Evolutionary conservation across 371 early-diverging fungal genomes (phyloP).

Genomic region (Lichtheimia hyalospora): DNA sequence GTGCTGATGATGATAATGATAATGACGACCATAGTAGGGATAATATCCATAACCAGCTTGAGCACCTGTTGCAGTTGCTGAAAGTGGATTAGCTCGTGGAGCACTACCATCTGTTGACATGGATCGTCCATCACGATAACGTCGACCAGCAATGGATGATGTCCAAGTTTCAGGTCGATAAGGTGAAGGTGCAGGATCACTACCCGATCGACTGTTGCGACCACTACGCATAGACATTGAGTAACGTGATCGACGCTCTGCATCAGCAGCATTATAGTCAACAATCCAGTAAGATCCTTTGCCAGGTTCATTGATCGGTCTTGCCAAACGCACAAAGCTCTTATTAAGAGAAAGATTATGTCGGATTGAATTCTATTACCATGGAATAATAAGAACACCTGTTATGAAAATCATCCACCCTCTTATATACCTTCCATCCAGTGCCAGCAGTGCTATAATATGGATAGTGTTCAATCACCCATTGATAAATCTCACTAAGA

Average conservation of each 20-base stretch:
- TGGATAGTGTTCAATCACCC: constrained; percentile 75
- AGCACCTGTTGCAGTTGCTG: constrained; percentile 8
- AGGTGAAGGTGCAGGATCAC: constrained; percentile 31
- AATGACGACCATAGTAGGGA: constrained; percentile 9
- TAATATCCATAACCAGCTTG: constrained; percentile 11
- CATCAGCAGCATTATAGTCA: constrained; percentile 49
- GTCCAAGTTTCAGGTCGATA: constrained; percentile 29
- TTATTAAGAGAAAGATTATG: constrained; percentile 98
- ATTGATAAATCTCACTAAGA: constrained; percentile 86
- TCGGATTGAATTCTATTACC: constrained; percentile 88
- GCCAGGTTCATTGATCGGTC: constrained; percentile 90
- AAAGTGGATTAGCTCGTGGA: constrained; percentile 3
- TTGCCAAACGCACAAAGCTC: constrained; percentile 88
- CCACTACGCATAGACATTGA: constrained; percentile 19
- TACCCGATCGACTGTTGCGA: constrained; percentile 29
- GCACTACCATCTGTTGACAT: constrained; percentile 14
- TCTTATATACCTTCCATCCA: constrained; percentile 72
- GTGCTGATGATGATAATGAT: constrained; percentile 11
- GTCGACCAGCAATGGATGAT: constrained; percentile 13
- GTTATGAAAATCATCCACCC: no score
- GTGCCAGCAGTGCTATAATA: constrained; percentile 72
- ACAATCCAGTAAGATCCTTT: constrained; percentile 97
- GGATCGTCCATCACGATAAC: constrained; percentile 18
- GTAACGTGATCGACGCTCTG: constrained; percentile 20
- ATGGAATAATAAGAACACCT: no score